Evolutionary conservation across 139 green algal species (phyloP).

Genomic region (Chlorella sp.): DNA sequence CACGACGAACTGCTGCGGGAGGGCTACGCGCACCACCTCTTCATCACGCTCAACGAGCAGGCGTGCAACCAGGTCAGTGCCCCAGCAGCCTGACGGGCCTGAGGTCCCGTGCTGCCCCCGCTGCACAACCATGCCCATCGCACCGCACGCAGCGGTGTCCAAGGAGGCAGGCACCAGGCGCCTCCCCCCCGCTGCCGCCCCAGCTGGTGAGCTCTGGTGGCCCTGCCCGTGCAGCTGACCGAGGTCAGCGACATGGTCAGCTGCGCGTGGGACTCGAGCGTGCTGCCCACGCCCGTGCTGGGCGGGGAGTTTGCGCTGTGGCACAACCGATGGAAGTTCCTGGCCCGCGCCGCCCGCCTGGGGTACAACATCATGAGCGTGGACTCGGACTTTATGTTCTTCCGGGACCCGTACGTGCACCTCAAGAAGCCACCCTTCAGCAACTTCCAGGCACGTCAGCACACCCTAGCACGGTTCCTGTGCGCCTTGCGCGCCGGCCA

Average conservation of each 20-base stretch:
- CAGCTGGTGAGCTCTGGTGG: too few species aligned
- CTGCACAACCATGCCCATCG: background rate
- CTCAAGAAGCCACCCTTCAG: background rate
- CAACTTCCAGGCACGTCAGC: too few species aligned
- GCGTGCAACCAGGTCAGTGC: background rate
- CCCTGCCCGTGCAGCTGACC: background rate
- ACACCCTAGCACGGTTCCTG: too few species aligned
- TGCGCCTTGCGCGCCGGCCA: too few species aligned
- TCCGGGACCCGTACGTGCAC: background rate
- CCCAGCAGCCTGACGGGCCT: background rate
- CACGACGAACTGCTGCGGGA: background rate
- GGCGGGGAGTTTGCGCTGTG: background rate
- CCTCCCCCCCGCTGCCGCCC: too few species aligned
- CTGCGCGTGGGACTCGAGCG: background rate
- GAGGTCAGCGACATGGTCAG: background rate
- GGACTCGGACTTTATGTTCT: background rate
- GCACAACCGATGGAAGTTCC: background rate
- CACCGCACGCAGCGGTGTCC: background rate
- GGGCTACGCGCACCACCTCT: background rate
- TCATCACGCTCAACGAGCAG: background rate
- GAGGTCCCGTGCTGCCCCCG: background rate
- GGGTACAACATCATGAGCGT: background rate
- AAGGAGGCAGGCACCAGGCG: too few species aligned
- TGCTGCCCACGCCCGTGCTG: background rate
- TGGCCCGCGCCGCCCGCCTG: background rate